Base-by-base conservation (phyloP, 176 grass and related monocot species). In the Raddia guianensis region DNA sequence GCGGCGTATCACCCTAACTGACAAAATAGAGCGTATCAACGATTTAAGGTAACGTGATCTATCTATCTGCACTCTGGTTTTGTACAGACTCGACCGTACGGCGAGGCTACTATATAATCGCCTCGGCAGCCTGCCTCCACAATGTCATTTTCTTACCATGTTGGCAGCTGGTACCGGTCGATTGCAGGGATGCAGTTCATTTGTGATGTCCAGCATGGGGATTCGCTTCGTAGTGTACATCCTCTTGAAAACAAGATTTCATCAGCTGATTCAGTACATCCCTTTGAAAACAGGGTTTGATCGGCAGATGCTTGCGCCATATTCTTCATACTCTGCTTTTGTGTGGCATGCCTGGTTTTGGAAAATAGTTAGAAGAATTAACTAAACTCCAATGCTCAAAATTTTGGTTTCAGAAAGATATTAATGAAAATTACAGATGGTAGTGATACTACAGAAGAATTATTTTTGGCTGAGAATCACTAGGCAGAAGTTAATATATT, bases 261-360 rank as follows among this genome's bases (percentile, higher is more conserved):
- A 50, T 55, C 0, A 6, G 7, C 13, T 35, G 27, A 7, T 11
- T 94, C 73, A 98, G 20, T 98, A 95, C 92, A 98, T 98, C 48
- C 96, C 96, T 83, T 99, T 99, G 85, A 99, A 99, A 57, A 95
- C 90, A 56, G 96, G 96, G 70, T 99, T 99, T 56, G 92, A 82
- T 66, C 92, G 74, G 68, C 96, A 99, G 75, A 99, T 99, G 82
- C 93, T 91, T 18, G 96, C 96, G 2, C 96, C 96, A 6, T 99
- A 99, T 54, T 99, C 96, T 42, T 99, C 92, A 13, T 99, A 99
- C 66, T 99, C 96, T 80, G 96, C 96, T 86, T 99, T 99, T 65
- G 96, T 99, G 86, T 95, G 96, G 57, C 96, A 99, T 57, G 96
- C 96, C 96, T 99, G 53, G 14, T 85, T 34, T 51, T 12, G 7